phyloP scores from a whole-genome alignment of 495 filamentous ascomycete genomes.

The Podospora didyma region DNA sequence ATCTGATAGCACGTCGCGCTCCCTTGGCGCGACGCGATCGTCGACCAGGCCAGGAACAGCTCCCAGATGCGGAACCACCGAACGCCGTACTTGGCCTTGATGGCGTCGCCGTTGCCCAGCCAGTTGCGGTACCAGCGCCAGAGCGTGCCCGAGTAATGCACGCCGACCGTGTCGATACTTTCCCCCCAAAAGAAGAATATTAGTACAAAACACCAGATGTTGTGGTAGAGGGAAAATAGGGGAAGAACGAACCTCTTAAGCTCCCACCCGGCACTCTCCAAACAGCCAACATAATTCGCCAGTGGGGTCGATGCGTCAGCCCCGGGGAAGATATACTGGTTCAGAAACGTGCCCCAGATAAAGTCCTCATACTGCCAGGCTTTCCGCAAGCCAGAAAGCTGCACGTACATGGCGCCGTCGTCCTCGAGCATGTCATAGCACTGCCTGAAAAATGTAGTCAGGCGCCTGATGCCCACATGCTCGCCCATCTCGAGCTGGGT shows the following conservation, averaged over 20 bases:
- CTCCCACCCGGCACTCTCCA: constrained; percentile 76
- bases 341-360: constrained; percentile 87
- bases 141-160: constrained; percentile 94
- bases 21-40: constrained; percentile 91
- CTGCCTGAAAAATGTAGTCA: constrained; percentile 64
- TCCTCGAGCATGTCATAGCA: constrained; percentile 83
- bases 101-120: constrained; percentile 92
- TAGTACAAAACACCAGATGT: too few species aligned
- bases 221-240: too few species aligned
- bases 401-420: constrained; percentile 78
- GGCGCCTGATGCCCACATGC: constrained; percentile 78
- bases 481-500: constrained; percentile 88
- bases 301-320: constrained; percentile 82
- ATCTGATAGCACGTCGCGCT: constrained; percentile 95
- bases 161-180: constrained; percentile 78
- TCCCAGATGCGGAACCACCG: constrained; percentile 99
- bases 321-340: constrained; percentile 88
- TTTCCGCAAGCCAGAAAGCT: constrained; percentile 78
- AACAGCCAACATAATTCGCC: constrained; percentile 60
- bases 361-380: constrained; percentile 87
- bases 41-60: constrained; percentile 91
- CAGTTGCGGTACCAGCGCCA: constrained; percentile 99
- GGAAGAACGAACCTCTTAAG: constrained; percentile 52
- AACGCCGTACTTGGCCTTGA: constrained; percentile 90
- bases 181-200: too few species aligned